Base-by-base conservation (phyloP, 2,329 filamentous ascomycete genomes). In the Didymella segeticola region DNA sequence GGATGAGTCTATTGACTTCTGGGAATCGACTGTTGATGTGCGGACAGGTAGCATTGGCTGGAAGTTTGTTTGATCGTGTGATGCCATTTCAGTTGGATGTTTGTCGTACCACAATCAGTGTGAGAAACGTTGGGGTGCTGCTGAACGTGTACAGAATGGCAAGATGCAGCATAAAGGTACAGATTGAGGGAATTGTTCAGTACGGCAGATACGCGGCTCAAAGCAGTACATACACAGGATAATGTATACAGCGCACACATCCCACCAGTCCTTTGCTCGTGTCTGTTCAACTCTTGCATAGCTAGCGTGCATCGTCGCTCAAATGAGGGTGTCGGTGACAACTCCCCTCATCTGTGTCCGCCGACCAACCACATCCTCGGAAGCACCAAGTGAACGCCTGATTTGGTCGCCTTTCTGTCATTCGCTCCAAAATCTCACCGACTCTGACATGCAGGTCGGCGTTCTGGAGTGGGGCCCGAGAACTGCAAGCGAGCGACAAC, bases 31-130 rank as follows among this genome's bases (percentile, higher is more conserved):
- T 20, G 70, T 72, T 14, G 63, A 62, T 30, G 69, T 69, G 41
- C 71, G 69, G 37, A 69, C 59, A 8, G 71, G 71, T 10, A 61
- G 66, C 22, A 64, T 63, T 43, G 65, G 63, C 47, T 72, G 64
- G 52, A 70, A 71, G 41, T 56, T 60, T 11, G 56, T 41, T 39
- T 53, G 29, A 20, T 57, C 57, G 51, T 63, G 58, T 37, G 69
- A 64, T 36, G 64, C 45, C 70, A 73, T 69, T 33, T 31, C 53
- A 27, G 47, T 10, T 43, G 50, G 17, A 31, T 30, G 22, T 22
- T 10, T 10, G 31, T 15, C 26, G 38, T 25, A 12, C 22, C 12
- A 34, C 14, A 11, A 15, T 37, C 15, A 9, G 30, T 47, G n/a
- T 47, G 17, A 9, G 4, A 3, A 34, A 14, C 2, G 27, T 29